Evolutionary conservation across 306 rosid species (phyloP).

Genomic region (Prunus persica): Prunus_persica_NCBIv2 NC_034016.1:13001001-13001500

Average conservation of each 20-base stretch:
- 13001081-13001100: neutral
- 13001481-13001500: slow-evolving; percentile 24
- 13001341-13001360: no score
- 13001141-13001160: neutral
- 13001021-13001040: neutral
- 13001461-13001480: slow-evolving; percentile 12
- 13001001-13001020: neutral
- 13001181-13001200: slow-evolving; percentile 8
- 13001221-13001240: slow-evolving; percentile 7
- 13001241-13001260: slow-evolving; percentile 11
- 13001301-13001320: no score
- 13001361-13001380: neutral
- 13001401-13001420: slow-evolving; percentile 24
- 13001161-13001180: neutral
- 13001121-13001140: neutral
- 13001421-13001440: slow-evolving; percentile 2
- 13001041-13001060: neutral
- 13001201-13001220: neutral
- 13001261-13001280: neutral
- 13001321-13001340: no score
- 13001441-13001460: slow-evolving; percentile 10
- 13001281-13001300: neutral
- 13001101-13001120: neutral
- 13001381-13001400: neutral
- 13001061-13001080: neutral